phyloP scores from a whole-genome alignment of 352 stramenopile genomes.

The Pythium coloratum region DNA sequence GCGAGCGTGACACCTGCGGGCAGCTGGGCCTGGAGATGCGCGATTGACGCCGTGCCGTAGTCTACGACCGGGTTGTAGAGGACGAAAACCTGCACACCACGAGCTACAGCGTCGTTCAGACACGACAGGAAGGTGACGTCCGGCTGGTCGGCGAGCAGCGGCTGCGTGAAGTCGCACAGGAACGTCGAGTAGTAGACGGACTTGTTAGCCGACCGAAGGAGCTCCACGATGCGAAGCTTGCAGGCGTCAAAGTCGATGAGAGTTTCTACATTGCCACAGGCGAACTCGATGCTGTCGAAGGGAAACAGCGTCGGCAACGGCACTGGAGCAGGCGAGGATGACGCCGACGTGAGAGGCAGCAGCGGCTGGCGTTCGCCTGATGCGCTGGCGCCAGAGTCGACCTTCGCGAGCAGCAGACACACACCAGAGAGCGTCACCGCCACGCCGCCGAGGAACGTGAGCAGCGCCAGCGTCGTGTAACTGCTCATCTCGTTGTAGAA shows the following conservation, averaged over 20 bases:
- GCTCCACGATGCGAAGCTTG: slow-evolving; percentile 54
- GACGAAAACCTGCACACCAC: slow-evolving; percentile 65
- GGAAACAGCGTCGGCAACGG: slow-evolving; percentile 34
- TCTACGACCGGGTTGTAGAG: slow-evolving; percentile 75
- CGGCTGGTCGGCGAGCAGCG: slow-evolving; percentile 30
- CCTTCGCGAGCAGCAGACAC: slow-evolving; percentile 62
- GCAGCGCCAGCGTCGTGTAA: slow-evolving; percentile 46
- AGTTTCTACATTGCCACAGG: slow-evolving; percentile 38
- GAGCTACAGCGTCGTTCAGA: slow-evolving; percentile 50
- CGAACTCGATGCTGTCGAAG: slow-evolving; percentile 68
- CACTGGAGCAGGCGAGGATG: slow-evolving; percentile 4
- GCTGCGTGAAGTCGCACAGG: slow-evolving; percentile 72
- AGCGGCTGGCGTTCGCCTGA: slow-evolving; percentile 15
- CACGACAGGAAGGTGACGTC: slow-evolving; percentile 60
- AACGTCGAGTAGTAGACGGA: slow-evolving; percentile 84
- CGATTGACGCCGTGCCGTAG: slow-evolving; percentile 67
- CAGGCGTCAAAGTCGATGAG: slow-evolving; percentile 67
- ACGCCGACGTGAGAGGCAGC: slow-evolving; percentile 5
- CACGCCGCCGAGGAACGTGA: slow-evolving; percentile 56
- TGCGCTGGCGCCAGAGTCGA: slow-evolving; percentile 24
- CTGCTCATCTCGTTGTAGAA: slow-evolving; percentile 80
- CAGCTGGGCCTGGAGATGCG: slow-evolving; percentile 45
- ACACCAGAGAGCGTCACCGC: slow-evolving; percentile 60
- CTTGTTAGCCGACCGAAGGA: slow-evolving; percentile 50
- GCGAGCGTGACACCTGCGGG: slow-evolving; percentile 49